Conservation (phyloP, 768 basidiomycete species). For the Kwoniella dendrophila region DNA sequence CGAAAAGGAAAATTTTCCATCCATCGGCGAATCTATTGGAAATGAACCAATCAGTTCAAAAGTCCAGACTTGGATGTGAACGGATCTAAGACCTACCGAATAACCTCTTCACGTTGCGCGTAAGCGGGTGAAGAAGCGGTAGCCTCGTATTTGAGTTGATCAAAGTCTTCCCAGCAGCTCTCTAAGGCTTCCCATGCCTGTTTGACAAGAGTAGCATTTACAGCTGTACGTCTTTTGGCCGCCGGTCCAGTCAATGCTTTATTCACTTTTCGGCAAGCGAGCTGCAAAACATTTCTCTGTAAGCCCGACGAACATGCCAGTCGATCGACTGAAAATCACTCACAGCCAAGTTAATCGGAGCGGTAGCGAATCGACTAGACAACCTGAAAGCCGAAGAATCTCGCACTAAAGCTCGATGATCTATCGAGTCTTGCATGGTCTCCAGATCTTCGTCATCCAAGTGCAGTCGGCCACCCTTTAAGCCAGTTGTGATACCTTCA, state of each 20-base stretch:
- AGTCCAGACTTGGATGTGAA: not conserved
- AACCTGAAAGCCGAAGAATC: conserved; percentile 27
- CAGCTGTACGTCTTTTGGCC: conserved; percentile 65
- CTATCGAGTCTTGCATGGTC: conserved; percentile 68
- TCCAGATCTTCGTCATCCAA: conserved; percentile 75
- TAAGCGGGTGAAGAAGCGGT: conserved; percentile 42
- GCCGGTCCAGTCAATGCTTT: conserved; percentile 74
- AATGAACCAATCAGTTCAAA: not conserved
- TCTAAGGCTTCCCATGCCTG: conserved; percentile 86
- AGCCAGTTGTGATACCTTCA: conserved; percentile 78
- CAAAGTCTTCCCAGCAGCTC: conserved; percentile 80
- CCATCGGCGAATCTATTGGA: conserved; percentile 13
- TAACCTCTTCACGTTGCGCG: conserved; percentile 62
- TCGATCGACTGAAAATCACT: conserved; percentile 22
- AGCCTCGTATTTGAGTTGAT: conserved; percentile 59
- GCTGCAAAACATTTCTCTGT: conserved; percentile 22
- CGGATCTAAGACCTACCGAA: conserved; percentile 53
- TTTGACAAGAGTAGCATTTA: conserved; percentile 69
- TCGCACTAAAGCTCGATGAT: conserved; percentile 59
- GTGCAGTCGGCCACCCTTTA: conserved; percentile 79
- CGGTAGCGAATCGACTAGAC: conserved; percentile 58
- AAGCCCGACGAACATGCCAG: not conserved
- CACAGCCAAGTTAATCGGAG: conserved; percentile 72
- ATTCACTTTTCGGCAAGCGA: conserved; percentile 77
- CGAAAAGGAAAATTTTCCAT: conserved; percentile 80